phyloP scores from a whole-genome alignment of 805 yeast genomes.

The Metschnikowia henanensis region DNA sequence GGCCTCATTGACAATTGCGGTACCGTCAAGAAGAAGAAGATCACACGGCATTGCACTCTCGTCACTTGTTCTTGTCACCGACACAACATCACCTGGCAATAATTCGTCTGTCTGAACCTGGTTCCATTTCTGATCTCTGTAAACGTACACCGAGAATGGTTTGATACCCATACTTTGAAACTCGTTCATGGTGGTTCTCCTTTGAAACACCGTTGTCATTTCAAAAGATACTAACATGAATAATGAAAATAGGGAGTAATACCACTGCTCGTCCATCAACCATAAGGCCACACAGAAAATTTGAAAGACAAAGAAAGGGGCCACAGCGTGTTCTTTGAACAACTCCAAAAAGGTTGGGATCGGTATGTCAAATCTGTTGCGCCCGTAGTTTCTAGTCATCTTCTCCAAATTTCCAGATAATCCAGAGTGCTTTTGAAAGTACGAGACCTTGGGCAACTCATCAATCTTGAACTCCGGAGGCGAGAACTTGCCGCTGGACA shows the following conservation, averaged over 20 bases:
- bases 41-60: conserved; percentile 96
- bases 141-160: conserved; percentile 78
- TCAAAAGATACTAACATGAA: conserved; percentile 94
- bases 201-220: conserved; percentile 91
- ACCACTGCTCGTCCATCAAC: conserved; percentile 97
- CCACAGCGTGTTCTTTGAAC: conserved; percentile 96
- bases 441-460: conserved; percentile 53
- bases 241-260: conserved; percentile 84
- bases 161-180: conserved; percentile 97
- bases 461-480: conserved; percentile 83
- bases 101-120: conserved; percentile 69
- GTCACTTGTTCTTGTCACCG: conserved; percentile 84
- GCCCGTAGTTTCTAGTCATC: conserved; percentile 65
- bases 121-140: conserved; percentile 70
- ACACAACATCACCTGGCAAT: conserved; percentile 90
- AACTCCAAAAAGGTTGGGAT: conserved; percentile 88
- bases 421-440: conserved; percentile 58
- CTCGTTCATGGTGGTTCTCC: conserved; percentile 91
- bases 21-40: conserved; percentile 78
- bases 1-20: conserved; percentile 97
- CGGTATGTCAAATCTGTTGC: conserved; percentile 91
- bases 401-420: conserved; percentile 51
- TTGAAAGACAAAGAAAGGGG: conserved; percentile 97
- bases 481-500: conserved; percentile 52
- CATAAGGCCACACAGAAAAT: conserved; percentile 93